phyloP scores from a whole-genome alignment of 805 yeast genomes.

The Myxozyma lipomycoides region DNA sequence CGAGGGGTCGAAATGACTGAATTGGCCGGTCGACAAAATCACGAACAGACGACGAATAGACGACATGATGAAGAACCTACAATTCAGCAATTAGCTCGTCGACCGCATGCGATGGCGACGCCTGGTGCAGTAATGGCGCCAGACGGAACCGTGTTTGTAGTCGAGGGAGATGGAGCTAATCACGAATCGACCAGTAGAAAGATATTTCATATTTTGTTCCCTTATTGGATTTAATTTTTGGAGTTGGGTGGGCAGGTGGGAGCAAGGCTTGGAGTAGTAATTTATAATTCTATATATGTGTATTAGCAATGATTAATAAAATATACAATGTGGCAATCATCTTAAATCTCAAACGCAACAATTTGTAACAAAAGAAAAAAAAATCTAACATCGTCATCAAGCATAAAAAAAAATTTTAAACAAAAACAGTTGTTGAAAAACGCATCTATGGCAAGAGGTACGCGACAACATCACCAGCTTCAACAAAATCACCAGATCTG shows the following conservation, averaged over 20 bases:
- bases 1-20: neutral
- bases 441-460: constrained; percentile 54
- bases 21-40: neutral
- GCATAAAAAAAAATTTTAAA: no score
- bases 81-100: neutral
- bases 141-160: neutral
- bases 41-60: neutral
- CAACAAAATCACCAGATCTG: constrained; percentile 91
- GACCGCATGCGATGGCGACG: neutral
- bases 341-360: no score
- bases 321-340: no score
- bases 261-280: no score
- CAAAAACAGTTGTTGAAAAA: no score
- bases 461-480: constrained; percentile 91
- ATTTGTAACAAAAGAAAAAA: no score
- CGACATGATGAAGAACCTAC: neutral
- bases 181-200: neutral
- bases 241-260: no score
- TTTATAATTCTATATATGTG: no score
- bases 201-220: constrained; percentile 2
- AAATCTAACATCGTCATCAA: no score
- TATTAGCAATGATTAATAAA: no score
- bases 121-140: neutral
- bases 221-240: neutral
- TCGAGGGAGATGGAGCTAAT: neutral